Conservation (phyloP, 495 filamentous ascomycete genomes). For the Xylaria cubensis region DNA sequence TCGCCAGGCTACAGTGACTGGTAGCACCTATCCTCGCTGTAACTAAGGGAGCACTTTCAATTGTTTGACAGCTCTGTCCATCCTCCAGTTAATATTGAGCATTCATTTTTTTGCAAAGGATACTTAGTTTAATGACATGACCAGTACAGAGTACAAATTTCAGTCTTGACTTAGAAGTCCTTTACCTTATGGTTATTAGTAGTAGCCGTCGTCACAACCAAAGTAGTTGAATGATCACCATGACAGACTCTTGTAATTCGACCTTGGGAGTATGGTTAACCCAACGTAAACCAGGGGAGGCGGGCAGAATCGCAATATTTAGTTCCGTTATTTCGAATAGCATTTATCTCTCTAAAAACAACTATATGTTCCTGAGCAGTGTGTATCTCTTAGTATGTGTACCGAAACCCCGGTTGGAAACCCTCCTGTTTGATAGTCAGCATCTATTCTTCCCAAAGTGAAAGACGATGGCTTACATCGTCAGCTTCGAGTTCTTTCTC, state of each 20-base stretch:
- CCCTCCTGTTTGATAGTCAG: constrained; percentile 45
- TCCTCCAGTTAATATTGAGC: not conserved
- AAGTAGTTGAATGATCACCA: not conserved
- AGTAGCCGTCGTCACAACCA: not conserved
- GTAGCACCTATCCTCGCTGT: not conserved
- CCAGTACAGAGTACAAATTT: not conserved
- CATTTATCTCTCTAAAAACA: not conserved
- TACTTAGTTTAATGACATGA: not conserved
- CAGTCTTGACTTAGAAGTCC: not conserved
- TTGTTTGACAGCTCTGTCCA: not conserved
- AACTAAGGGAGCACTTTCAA: not conserved
- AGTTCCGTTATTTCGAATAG: not conserved
- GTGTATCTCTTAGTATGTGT: constrained; percentile 47
- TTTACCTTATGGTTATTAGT: not conserved
- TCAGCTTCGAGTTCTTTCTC: constrained; percentile 52
- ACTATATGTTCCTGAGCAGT: not conserved
- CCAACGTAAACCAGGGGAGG: not conserved
- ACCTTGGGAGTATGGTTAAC: not conserved
- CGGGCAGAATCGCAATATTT: not conserved
- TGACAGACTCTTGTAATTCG: not conserved
- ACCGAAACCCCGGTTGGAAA: constrained; percentile 52
- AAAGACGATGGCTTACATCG: constrained; percentile 40
- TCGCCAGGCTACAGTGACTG: not conserved
- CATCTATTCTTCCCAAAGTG: not conserved
- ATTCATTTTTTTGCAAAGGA: not conserved